Conservation (phyloP, 192 early-diverging fungal species). For the Irineochytrium annulatum region DNA sequence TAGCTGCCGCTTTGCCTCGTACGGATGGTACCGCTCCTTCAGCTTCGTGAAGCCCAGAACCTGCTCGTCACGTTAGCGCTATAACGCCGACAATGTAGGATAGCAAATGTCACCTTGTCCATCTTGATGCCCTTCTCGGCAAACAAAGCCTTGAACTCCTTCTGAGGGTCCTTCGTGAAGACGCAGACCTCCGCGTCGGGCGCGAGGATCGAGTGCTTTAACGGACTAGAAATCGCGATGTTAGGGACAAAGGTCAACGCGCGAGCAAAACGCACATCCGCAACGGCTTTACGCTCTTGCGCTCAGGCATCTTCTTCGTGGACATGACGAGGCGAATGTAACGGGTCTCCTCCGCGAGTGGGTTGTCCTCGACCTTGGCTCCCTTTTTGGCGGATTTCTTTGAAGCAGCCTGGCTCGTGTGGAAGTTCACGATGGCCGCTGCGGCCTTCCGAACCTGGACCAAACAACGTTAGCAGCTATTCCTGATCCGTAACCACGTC, state of each 20-base stretch:
- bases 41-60: conserved; percentile 78
- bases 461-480: too few relatives aligned
- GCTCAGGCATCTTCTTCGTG: conserved; percentile 65
- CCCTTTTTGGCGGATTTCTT: too few relatives aligned
- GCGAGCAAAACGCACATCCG: conserved; percentile 50
- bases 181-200: conserved; percentile 64
- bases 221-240: background rate
- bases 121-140: conserved; percentile 59
- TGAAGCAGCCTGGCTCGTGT: too few relatives aligned
- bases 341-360: too few relatives aligned
- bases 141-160: conserved; percentile 72
- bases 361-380: too few relatives aligned
- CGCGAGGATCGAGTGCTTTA: background rate
- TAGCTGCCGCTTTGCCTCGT: conserved; percentile 76
- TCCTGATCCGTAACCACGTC: too few relatives aligned
- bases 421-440: too few relatives aligned
- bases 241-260: background rate
- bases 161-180: conserved; percentile 82
- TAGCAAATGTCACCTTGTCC: conserved; percentile 47
- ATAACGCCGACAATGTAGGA: background rate
- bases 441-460: too few relatives aligned
- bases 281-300: conserved; percentile 57
- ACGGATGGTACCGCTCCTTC: conserved; percentile 71
- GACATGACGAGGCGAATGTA: conserved; percentile 65
- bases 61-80: conserved; percentile 26